These are phyloP conservation scores for Stylosanthes scabra DNA, from an alignment of 331 rosid species.

Conservation along the genomic window DNA sequence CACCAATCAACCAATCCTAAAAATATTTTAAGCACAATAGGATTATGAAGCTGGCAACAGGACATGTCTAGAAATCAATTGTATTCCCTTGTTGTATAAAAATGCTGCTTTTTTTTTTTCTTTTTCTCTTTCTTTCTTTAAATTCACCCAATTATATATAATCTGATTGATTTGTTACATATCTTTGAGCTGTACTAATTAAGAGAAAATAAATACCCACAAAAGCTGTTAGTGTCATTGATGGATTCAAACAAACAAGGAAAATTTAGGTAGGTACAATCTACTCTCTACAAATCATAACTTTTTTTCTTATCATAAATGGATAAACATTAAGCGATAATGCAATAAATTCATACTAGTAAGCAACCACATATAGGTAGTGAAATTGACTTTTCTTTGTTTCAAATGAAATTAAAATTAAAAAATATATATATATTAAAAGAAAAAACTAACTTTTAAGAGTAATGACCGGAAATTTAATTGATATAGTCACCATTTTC, in stretches of 20 bases:
- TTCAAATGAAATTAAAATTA: slow-evolving; percentile 13
- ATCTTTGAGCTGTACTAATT: slow-evolving; percentile 27
- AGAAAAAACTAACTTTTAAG: neutral
- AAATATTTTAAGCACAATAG: neutral
- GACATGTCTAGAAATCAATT: neutral
- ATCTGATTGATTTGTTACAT: slow-evolving; percentile 20
- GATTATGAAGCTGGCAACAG: neutral
- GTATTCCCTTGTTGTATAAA: neutral
- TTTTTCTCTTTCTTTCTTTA: neutral
- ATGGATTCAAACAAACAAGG: slow-evolving; percentile 10
- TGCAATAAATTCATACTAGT: slow-evolving; percentile 18
- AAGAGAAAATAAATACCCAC: slow-evolving; percentile 32
- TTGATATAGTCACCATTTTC: neutral
- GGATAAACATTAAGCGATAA: neutral
- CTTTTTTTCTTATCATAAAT: slow-evolving; percentile 4
- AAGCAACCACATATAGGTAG: neutral
- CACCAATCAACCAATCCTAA: slow-evolving; percentile 31
- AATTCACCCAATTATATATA: slow-evolving; percentile 18
- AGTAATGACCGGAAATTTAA: slow-evolving; percentile 14
- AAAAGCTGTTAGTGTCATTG: slow-evolving; percentile 15
- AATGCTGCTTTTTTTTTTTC: neutral
- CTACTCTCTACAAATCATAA: neutral
- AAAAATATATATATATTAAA: neutral
- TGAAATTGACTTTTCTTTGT: neutral
- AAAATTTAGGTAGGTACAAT: slow-evolving; percentile 8